Conservation (phyloP, 139 green algal genomes). For the Chlorella sp. region DNA sequence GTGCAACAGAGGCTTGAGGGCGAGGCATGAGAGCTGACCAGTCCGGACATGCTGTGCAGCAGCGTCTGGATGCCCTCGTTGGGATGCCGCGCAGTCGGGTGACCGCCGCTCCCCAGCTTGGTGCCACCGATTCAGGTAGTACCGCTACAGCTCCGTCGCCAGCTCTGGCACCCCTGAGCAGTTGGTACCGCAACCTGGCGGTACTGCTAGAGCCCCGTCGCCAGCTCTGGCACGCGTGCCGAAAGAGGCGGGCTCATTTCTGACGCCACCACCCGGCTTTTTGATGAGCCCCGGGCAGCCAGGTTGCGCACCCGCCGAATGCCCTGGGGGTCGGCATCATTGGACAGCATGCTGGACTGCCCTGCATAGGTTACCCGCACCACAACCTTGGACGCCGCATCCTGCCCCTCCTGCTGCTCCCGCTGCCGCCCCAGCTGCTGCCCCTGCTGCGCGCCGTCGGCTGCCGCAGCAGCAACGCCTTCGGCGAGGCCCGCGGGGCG, state of each 20-base stretch:
- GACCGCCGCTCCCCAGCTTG: too few species aligned
- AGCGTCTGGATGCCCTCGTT: too few species aligned
- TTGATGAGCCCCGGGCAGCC: not conserved
- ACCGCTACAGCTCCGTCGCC: not conserved
- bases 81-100: too few species aligned
- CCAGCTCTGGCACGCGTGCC: not conserved
- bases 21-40: too few species aligned
- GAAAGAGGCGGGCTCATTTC: not conserved
- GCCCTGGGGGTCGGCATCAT: conserved; percentile 34
- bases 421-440: not conserved
- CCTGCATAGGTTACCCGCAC: conserved; percentile 41
- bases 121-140: too few species aligned
- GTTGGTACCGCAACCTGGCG: too few species aligned
- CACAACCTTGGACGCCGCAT: not conserved
- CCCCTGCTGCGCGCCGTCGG: not conserved
- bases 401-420: not conserved
- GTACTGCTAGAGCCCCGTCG: not conserved
- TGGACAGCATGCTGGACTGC: conserved; percentile 49
- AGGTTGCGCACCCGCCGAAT: not conserved
- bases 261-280: not conserved
- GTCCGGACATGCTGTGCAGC: too few species aligned
- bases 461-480: not conserved
- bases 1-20: too few species aligned
- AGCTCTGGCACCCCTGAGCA: not conserved
- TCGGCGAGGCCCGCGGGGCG: not conserved